A percentile compares a stretch with the other conserved stretches of the same genome.
Conservation (phyloP, 2,329 filamentous ascomycete genomes). For the Thelonectria discophora region DNA sequence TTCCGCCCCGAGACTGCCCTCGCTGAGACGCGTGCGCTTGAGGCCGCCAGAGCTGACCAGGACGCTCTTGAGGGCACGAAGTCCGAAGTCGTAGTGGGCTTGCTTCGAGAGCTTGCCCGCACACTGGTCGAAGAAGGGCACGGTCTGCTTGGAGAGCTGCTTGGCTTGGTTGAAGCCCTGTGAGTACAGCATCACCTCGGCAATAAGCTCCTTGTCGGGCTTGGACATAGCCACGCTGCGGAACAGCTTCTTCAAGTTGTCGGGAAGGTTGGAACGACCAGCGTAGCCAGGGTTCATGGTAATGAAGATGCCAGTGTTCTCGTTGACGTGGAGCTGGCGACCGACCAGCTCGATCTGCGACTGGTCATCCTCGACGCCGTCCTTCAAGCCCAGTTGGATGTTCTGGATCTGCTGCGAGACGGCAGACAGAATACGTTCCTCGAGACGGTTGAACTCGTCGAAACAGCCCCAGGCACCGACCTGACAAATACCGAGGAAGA, state of each 20-base stretch:
- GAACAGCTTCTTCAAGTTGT: constrained; percentile 99
- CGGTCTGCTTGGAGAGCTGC: constrained; percentile 89
- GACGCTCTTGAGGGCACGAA: constrained; percentile 98
- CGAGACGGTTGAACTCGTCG: constrained; percentile 98
- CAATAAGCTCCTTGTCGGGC: constrained; percentile 98
- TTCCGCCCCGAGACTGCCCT: constrained; percentile 68
- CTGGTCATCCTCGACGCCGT: constrained; percentile 81
- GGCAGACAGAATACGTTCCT: constrained; percentile 96
- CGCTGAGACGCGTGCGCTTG: constrained; percentile 80
- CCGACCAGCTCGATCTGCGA: constrained; percentile 94
- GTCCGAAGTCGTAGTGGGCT: constrained; percentile 97
- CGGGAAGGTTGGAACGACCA: constrained; percentile 94
- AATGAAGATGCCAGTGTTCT: constrained; percentile 98
- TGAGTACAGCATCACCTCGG: constrained; percentile 99
- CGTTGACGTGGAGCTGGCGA: constrained; percentile 87
- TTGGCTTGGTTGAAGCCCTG: constrained; percentile 99
- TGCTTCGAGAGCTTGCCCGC: constrained; percentile 86
- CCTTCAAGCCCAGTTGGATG: constrained; percentile 94
- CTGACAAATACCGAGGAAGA: constrained; percentile 98
- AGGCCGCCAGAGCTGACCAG: constrained; percentile 96
- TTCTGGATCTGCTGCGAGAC: constrained; percentile 99
- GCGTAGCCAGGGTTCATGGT: constrained; percentile 99
- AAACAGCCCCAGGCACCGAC: constrained; percentile 99
- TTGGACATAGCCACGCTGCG: constrained; percentile 99
- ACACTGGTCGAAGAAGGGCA: constrained; percentile 98